Evolutionary conservation across 805 yeast genomes (phyloP), one percentile per base, ranked within the genome.

Genomic region (Ogataea pini): DNA sequence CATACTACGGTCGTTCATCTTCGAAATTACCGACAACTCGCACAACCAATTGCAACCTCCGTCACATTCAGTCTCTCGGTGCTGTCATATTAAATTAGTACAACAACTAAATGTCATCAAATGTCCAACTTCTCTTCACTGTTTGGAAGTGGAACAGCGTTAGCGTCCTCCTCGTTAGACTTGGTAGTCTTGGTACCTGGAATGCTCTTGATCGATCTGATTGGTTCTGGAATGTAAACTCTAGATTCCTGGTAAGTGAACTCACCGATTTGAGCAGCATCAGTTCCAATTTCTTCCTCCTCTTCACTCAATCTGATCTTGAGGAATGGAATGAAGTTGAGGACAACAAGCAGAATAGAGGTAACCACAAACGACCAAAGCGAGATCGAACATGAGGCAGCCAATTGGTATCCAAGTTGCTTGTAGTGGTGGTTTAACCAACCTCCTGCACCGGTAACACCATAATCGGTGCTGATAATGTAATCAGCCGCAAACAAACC

Each of bases 401-500:
- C 92, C 56, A 89, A 72, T 75, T 92, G 97, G 71, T 85, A 85
- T 57, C 96, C 94, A 56, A 90, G 79, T 72, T 90, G 97, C 50
- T 70, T 76, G 69, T 77, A 88, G 75, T 89, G 79, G 60, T 86
- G 89, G 73, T 86, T 86, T 52, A 90, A 70, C 94, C 96, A 88
- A 51, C 97, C 97, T 62, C 96, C 96, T 22, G 65, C 75, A 56
- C 87, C 86, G 10, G 80, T 68, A 44, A 65, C 72, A 43, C 70
- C 68, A 46, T 89, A 95, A 62, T 91, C 96, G 12, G 86, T 67
- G 36, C 89, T 90, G 40, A 95, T 85, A 58, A 91, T 83, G 70
- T 91, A 89, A 71, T 87, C 88, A 43, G 95, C 89, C 22, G 98
- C 96, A 67, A 92, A 92, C 55, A 92, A 75, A 64, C 96, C 98